A percentile compares a stretch with the other conserved stretches of the same genome.
These are phyloP conservation scores for Metschnikowia colocasiae DNA, from an alignment of 805 yeast species.

Conservation along the genomic window DNA sequence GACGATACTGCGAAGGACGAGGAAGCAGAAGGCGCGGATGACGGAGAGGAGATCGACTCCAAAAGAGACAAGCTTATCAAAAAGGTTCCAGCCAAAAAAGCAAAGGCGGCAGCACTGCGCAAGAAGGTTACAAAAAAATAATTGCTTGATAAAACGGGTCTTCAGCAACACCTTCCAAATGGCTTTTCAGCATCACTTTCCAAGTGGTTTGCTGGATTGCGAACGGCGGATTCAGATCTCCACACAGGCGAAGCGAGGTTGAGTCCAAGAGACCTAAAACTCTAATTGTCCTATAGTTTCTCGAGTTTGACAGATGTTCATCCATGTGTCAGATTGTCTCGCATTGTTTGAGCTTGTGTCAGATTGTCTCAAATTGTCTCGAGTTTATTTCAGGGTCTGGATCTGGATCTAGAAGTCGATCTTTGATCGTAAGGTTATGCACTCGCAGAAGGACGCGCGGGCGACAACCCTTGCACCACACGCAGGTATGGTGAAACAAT, in stretches of 20 bases:
- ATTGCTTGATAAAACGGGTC: too few species aligned
- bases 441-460: conserved; percentile 4
- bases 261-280: too few species aligned
- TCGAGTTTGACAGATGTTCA: too few species aligned
- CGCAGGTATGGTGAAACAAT: conserved; percentile 7
- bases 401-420: not conserved
- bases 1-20: conserved; percentile 50
- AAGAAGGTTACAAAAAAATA: conserved; percentile 7
- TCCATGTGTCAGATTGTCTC: too few species aligned
- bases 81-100: conserved; percentile 22
- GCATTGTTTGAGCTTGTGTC: not conserved
- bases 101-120: conserved; percentile 21
- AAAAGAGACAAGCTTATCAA: conserved; percentile 65
- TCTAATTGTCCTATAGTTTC: too few species aligned
- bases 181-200: too few species aligned
- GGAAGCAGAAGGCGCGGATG: conserved; percentile 43
- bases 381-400: not conserved
- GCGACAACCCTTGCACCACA: conserved; percentile 2
- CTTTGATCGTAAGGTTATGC: not conserved
- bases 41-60: conserved; percentile 43
- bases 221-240: too few species aligned
- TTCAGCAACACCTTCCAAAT: too few species aligned
- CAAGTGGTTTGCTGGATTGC: too few species aligned
- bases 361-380: not conserved
- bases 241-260: too few species aligned